Percentiles rank a stretch among this genome's conserved stretches.
phyloP scores from a whole-genome alignment of 257 asterid genomes.

The Solanum bulbocastanum region DNA sequence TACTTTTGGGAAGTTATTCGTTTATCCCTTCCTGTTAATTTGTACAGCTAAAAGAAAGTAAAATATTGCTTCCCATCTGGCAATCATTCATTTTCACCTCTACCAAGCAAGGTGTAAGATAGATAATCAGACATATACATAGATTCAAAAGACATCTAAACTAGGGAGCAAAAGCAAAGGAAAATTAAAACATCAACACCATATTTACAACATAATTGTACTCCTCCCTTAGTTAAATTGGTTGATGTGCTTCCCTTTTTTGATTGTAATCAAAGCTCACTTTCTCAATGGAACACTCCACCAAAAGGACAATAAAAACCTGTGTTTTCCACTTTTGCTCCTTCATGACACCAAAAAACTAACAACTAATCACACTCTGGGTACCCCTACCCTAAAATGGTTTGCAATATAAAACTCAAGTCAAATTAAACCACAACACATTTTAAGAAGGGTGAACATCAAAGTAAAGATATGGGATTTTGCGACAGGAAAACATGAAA shows the following conservation, averaged over 20 bases:
- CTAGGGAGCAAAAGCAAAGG: background rate
- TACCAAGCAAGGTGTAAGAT: background rate
- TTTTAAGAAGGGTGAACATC: background rate
- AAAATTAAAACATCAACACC: background rate
- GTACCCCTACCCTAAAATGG: background rate
- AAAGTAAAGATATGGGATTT: background rate
- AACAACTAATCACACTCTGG: background rate
- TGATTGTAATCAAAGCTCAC: background rate
- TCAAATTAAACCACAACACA: background rate
- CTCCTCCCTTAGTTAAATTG: background rate
- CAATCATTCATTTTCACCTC: background rate
- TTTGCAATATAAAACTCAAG: background rate
- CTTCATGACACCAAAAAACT: background rate
- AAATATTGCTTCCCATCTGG: background rate
- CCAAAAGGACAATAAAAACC: background rate
- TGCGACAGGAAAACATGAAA: background rate
- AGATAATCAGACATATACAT: background rate
- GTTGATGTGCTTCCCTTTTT: background rate
- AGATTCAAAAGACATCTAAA: background rate
- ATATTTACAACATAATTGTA: background rate
- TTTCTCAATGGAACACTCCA: background rate
- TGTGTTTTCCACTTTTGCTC: background rate
- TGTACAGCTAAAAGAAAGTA: background rate
- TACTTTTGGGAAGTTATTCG: background rate
- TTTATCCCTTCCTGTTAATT: background rate